Evolutionary conservation across 192 early-diverging fungal species (phyloP), one percentile per base, ranked within the genome.

Genomic region (Kickxella alabastrina): DNA sequence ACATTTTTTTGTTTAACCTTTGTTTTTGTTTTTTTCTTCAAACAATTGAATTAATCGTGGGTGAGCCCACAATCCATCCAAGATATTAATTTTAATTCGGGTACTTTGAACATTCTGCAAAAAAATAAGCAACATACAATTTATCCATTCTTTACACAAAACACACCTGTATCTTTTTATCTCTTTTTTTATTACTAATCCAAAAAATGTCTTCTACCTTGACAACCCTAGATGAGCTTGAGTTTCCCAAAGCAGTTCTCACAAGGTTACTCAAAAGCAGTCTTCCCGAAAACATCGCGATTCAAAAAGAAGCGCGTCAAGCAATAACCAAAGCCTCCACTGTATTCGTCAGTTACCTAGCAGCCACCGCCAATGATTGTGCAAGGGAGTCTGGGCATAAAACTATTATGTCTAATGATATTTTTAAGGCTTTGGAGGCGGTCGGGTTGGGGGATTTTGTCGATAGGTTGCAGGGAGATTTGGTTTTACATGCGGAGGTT

Each of bases 281-380:
- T n/a, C 34, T 73, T 15, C 69, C 69, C 3, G 69, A 73, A 15
- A 65, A 49, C 69, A 65, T 73, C 21, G 47, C 62, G 1, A 54
- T 73, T 13, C 69, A 73, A 35, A 73, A 73, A 22, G 69, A 73
- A 18, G 69, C 69, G 6, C 62, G 69, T 0, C 49, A 56, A 17
- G 47, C 62, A 12, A 58, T 65, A 24, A 45, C 53, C 34, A 61
- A 61, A 27, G 62, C 69, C 0, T 43, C 57, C 25, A 62, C 62
- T 0, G 57, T 73, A 23, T 73, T 73, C 54, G 69, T 73, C 39
- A 73, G 62, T 45, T 73, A 73, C 43, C 15, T 73, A 27, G 69
- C 69, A 13, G 69, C 69, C 0, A 64, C 69, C 1, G 69, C 69
- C 23, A 73, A 73, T 35, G 69, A 73, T 43, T 73, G 69, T 35